Evolutionary conservation across 768 basidiomycete genomes (phyloP).

Genomic region (Chalciporus pseudorubinellus): DNA sequence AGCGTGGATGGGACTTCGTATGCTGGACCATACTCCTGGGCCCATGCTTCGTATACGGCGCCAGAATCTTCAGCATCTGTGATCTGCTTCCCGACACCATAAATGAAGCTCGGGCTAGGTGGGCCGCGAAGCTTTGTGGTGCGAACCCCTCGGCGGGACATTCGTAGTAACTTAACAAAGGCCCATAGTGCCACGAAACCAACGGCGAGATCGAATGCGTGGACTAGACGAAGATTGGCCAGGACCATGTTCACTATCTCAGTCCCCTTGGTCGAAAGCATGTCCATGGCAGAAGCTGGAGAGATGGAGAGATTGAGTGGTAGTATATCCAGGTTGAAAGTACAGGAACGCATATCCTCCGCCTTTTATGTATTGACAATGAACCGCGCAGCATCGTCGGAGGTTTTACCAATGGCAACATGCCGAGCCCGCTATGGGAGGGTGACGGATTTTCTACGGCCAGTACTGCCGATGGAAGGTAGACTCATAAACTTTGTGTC

Average conservation of each 20-base stretch:
- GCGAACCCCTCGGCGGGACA: neutral
- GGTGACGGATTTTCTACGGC: no score
- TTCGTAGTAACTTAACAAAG: conserved; percentile 5
- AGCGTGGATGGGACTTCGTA: no score
- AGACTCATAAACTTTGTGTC: no score
- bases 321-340: neutral
- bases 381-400: neutral
- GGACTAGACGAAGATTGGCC: neutral
- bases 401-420: no score
- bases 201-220: neutral
- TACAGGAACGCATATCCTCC: neutral
- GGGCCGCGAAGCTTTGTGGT: conserved; percentile 21
- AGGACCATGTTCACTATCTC: neutral
- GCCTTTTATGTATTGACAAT: neutral
- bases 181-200: conserved; percentile 2
- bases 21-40: conserved; percentile 16
- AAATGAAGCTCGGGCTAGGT: conserved; percentile 15
- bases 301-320: neutral
- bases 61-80: neutral
- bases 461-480: no score
- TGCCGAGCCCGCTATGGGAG: no score
- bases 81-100: conserved; percentile 12
- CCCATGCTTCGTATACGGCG: conserved; percentile 22
- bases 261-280: neutral
- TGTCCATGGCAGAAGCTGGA: neutral